Evolutionary conservation across 768 basidiomycete species (phyloP).

Genomic region (Pleurotus pulmonarius): DNA sequence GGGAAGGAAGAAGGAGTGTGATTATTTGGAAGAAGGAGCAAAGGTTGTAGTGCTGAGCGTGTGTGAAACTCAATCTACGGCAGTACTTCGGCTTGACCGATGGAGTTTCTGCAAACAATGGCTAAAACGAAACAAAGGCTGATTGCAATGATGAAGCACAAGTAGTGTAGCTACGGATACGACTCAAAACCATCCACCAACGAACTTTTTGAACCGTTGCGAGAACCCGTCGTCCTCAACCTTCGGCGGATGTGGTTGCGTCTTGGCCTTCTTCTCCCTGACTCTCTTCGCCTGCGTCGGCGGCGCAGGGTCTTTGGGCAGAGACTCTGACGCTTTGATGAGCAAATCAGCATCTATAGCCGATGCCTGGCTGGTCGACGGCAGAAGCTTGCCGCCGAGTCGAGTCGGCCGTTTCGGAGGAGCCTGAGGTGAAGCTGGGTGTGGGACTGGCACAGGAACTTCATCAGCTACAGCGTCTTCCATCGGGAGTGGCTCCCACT

Average conservation of each 20-base stretch:
- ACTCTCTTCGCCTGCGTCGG: neutral
- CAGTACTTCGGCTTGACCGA: neutral
- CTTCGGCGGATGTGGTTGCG: neutral
- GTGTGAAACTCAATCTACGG: constrained; percentile 1
- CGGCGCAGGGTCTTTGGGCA: neutral
- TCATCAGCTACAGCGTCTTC: neutral
- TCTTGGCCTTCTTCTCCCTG: constrained; percentile 1
- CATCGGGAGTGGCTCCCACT: constrained; percentile 1
- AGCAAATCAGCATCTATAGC: neutral
- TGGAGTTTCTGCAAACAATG: too few relatives aligned
- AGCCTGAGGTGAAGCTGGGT: neutral
- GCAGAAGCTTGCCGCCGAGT: neutral
- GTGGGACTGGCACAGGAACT: neutral
- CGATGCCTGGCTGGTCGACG: neutral
- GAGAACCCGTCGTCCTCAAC: neutral
- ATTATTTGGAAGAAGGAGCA: neutral
- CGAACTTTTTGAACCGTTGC: neutral
- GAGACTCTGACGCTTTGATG: neutral
- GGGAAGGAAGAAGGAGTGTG: neutral
- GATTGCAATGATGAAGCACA: too few relatives aligned
- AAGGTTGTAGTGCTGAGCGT: neutral
- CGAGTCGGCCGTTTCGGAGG: neutral
- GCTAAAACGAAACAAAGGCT: too few relatives aligned
- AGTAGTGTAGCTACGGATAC: neutral
- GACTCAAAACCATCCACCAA: constrained; percentile 3